Conservation (phyloP, 805 yeast genomes). For the Candida argentea region DNA sequence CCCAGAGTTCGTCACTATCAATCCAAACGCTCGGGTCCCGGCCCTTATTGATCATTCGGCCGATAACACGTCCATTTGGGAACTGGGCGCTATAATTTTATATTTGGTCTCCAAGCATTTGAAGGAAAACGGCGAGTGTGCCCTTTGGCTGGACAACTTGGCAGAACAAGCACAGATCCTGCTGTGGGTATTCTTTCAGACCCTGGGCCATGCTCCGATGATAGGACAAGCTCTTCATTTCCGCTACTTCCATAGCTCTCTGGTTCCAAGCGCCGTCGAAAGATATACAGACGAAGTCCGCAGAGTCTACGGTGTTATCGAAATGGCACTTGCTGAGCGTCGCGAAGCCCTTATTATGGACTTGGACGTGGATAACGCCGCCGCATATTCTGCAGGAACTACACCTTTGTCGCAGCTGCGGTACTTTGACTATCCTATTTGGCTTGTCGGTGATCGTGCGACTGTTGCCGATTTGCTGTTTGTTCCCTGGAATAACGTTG, state of each 20-base stretch:
- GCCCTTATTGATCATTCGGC: conserved; percentile 83
- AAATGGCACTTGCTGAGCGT: conserved; percentile 89
- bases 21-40: conserved; percentile 94
- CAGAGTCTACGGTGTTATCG: conserved; percentile 87
- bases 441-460: conserved; percentile 80
- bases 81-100: conserved; percentile 82
- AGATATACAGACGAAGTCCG: conserved; percentile 88
- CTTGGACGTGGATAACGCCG: conserved; percentile 77
- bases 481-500: conserved; percentile 96
- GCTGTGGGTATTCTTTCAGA: conserved; percentile 89
- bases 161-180: conserved; percentile 76
- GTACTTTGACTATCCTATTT: conserved; percentile 86
- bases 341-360: conserved; percentile 88
- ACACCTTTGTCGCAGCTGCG: conserved; percentile 78
- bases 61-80: conserved; percentile 83
- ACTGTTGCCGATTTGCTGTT: conserved; percentile 86
- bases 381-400: conserved; percentile 79
- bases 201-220: conserved; percentile 98
- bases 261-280: conserved; percentile 82
- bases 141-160: conserved; percentile 71
- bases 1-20: conserved; percentile 86
- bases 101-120: conserved; percentile 65
- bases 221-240: conserved; percentile 95
- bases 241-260: conserved; percentile 78
- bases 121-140: conserved; percentile 55